Percentiles rank a stretch among this genome's conserved stretches.
Conservation (phyloP, 345 rosid species). For the Euphorbia lathyris region DNA sequence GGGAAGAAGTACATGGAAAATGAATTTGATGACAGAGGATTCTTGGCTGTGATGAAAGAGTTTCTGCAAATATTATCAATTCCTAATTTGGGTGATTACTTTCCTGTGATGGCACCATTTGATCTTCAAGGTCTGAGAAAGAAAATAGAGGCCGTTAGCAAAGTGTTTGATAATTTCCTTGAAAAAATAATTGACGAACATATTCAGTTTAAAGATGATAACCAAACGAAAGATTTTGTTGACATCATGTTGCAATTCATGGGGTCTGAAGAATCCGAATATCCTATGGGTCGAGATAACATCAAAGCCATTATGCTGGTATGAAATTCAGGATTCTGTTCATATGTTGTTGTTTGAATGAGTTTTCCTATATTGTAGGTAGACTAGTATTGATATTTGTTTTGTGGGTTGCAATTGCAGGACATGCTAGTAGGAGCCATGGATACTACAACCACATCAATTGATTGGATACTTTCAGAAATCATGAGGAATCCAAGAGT, state of each 20-base stretch:
- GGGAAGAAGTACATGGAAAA: constrained; percentile 38
- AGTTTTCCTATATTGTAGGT: no score
- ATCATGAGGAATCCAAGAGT: constrained; percentile 28
- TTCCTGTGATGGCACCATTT: constrained; percentile 30
- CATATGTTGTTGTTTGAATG: no score
- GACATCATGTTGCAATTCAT: constrained; percentile 20
- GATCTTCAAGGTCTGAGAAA: constrained; percentile 42
- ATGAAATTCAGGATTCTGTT: neutral
- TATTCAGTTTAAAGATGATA: constrained; percentile 15
- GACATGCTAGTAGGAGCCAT: constrained; percentile 21
- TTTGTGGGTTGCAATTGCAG: no score
- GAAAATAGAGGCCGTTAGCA: constrained; percentile 28
- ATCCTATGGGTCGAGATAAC: constrained; percentile 17
- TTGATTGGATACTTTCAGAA: constrained; percentile 24
- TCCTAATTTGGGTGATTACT: constrained; percentile 34
- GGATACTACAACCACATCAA: constrained; percentile 22
- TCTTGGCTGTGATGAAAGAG: constrained; percentile 38
- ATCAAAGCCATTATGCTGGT: constrained; percentile 31
- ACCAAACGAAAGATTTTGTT: constrained; percentile 11
- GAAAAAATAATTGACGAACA: constrained; percentile 43
- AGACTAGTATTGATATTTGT: neutral
- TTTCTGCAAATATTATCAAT: constrained; percentile 28
- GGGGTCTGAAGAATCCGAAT: constrained; percentile 25
- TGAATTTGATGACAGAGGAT: constrained; percentile 37
- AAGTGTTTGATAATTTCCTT: constrained; percentile 36